Conservation (phyloP, 805 yeast genomes). For the Candida germanica region DNA sequence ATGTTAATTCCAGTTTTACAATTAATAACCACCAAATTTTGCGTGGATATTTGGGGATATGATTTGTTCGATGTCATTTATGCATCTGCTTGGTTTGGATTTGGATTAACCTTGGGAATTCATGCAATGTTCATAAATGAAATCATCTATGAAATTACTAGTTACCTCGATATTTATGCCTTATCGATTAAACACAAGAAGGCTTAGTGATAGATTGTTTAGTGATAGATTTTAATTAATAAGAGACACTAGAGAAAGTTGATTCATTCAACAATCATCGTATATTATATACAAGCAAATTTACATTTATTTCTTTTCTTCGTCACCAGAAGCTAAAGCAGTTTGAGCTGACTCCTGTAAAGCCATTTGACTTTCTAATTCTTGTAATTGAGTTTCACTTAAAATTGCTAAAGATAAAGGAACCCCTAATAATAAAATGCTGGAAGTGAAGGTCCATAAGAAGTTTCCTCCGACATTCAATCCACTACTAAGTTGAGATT, state of each 20-base stretch:
- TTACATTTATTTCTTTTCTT: conserved; percentile 26
- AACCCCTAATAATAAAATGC: conserved; percentile 83
- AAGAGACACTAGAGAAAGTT: conserved; percentile 44
- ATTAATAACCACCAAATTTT: conserved; percentile 30
- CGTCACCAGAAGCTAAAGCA: conserved; percentile 67
- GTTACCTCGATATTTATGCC: conserved; percentile 80
- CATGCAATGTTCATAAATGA: conserved; percentile 73
- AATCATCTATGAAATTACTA: conserved; percentile 74
- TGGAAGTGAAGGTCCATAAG: conserved; percentile 83
- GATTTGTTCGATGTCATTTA: conserved; percentile 43
- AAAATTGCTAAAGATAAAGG: conserved; percentile 88
- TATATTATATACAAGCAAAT: conserved; percentile 15
- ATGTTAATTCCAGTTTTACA: conserved; percentile 62
- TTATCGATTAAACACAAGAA: conserved; percentile 79
- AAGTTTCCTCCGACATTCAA: conserved; percentile 66
- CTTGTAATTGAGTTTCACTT: conserved; percentile 89
- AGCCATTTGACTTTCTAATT: conserved; percentile 88
- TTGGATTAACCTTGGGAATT: conserved; percentile 63
- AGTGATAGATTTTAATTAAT: conserved; percentile 21
- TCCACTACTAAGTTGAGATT: conserved; percentile 36
- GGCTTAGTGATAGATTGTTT: conserved; percentile 20
- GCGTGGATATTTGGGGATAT: conserved; percentile 35
- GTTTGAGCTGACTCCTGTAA: conserved; percentile 76
- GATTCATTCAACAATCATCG: background rate
- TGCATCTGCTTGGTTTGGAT: conserved; percentile 61